Percentiles rank a stretch among this genome's conserved stretches.
phyloP scores from a whole-genome alignment of 169 alveolate genomes.

The Eimeria falciformis region DNA sequence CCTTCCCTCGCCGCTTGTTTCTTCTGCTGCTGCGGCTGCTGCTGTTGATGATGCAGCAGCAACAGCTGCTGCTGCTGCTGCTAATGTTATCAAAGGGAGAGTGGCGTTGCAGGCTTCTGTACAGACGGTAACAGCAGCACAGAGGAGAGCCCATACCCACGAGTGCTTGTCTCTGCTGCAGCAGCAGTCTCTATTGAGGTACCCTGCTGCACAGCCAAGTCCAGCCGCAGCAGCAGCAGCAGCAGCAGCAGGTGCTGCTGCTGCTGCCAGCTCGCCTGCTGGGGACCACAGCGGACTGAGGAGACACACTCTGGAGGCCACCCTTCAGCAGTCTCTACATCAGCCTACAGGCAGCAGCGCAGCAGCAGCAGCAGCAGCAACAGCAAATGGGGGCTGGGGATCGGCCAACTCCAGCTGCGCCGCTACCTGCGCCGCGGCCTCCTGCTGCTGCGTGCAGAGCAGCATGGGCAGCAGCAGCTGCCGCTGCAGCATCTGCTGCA shows the following conservation, averaged over 20 bases:
- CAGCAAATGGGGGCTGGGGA: constrained; percentile 21
- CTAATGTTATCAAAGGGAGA: background rate
- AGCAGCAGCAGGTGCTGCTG: too few relatives aligned
- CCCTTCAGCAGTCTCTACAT: background rate
- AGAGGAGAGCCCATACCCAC: constrained; percentile 5
- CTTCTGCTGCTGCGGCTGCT: background rate
- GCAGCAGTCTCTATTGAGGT: background rate
- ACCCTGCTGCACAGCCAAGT: background rate
- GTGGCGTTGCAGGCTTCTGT: constrained; percentile 45
- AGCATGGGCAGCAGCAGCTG: background rate
- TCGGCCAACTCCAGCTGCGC: constrained; percentile 39
- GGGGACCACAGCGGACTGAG: background rate
- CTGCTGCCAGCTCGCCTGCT: too few relatives aligned
- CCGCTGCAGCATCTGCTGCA: constrained; percentile 29
- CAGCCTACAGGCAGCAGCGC: background rate
- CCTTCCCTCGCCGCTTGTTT: too few relatives aligned
- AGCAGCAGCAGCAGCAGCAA: constrained; percentile 41
- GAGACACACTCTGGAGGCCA: background rate
- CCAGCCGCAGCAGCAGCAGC: constrained; percentile 55
- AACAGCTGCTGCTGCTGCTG: background rate
- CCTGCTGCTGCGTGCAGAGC: background rate
- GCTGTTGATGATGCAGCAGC: constrained; percentile 18
- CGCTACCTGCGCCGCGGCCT: constrained; percentile 9
- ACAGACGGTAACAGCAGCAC: background rate
- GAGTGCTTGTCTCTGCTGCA: constrained; percentile 28